Evolutionary conservation across 352 stramenopile genomes (phyloP).

Genomic region (Phytophthora aleatoria): DNA sequence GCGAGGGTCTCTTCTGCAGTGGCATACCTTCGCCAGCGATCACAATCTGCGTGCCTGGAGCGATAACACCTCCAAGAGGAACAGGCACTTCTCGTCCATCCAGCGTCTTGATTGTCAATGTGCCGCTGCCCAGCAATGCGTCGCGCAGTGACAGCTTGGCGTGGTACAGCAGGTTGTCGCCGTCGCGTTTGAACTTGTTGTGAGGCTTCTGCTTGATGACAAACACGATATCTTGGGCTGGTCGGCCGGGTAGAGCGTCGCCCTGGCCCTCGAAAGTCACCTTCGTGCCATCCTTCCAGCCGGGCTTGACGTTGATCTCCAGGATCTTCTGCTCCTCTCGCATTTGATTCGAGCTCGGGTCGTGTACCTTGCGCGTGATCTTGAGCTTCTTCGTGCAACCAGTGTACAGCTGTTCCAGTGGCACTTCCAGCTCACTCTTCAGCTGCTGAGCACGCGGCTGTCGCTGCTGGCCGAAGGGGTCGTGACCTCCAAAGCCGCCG

Average conservation of each 20-base stretch:
- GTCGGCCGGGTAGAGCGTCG: conserved; percentile 90
- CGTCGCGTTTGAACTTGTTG: conserved; percentile 93
- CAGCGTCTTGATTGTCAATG: conserved; percentile 91
- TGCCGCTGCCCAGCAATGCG: conserved; percentile 93
- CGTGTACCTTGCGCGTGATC: conserved; percentile 93
- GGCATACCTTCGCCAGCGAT: conserved; percentile 97
- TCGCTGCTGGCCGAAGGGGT: conserved; percentile 46
- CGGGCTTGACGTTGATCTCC: conserved; percentile 95
- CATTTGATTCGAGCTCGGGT: conserved; percentile 75
- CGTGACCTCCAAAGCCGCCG: conserved; percentile 40
- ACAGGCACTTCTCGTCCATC: conserved; percentile 93
- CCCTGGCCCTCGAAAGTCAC: conserved; percentile 96
- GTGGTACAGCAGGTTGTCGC: conserved; percentile 95
- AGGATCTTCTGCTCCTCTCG: conserved; percentile 96
- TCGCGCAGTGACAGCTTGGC: conserved; percentile 96
- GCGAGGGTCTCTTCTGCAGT: conserved; percentile 71
- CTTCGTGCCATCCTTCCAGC: conserved; percentile 96
- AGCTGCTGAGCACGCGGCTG: conserved; percentile 55
- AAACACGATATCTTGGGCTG: conserved; percentile 96
- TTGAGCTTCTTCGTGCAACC: conserved; percentile 93
- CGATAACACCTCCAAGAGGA: conserved; percentile 90
- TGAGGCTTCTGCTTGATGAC: conserved; percentile 92
- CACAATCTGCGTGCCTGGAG: conserved; percentile 92
- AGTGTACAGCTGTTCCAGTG: conserved; percentile 89
- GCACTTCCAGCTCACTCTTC: conserved; percentile 91